Evolutionary conservation across 345 rosid species (phyloP), one percentile per base, ranked within the genome.

Genomic region (Arabis hirsuta): DNA sequence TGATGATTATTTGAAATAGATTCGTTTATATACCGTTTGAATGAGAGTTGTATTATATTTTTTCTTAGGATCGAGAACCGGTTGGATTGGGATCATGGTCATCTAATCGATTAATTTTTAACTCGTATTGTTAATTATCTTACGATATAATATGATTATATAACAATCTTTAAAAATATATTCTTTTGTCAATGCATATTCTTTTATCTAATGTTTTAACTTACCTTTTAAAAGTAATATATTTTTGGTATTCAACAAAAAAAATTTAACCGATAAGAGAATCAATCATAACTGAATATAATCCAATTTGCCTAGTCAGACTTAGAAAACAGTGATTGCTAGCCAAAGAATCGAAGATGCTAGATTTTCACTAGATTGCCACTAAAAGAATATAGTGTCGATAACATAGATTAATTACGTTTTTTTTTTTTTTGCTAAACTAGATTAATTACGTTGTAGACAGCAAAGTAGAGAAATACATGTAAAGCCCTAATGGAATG

Each of bases 311-410:
- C 52, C 24, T 14, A 9, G 22, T 72, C 51, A 57, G 27, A 31
- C 13, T 22, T 29, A 32, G 16, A 13, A 52, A 55, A 36, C 42
- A 24, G 41, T n/a, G 62, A 13, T 27, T 39, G 67, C 31, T 50
- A 61, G 60, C 42, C 52, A 60, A 62, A 41, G 51, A 22, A 51
- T 43, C 22, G 31, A 71, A 39, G 16, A 41, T 39, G 39, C 57
- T 16, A 14, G 36, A n/a, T 32, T 45, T 9, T 31, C 24, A 11
- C 34, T 16, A 59, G 12, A 59, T 41, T 59, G 20, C 16, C 48
- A 13, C 34, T 60, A 42, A 24, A 42, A 12, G 12, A 41, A 19
- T 34, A 53, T 19, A 5, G 47, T 38, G 73, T 36, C 27, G 48
- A 22, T 12, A 24, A 58, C 20, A 47, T 36, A 41, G 38, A 61